Evolutionary conservation across 2,329 filamentous ascomycete species (phyloP).

Genomic region (Sphaerulina vaccinii): DNA sequence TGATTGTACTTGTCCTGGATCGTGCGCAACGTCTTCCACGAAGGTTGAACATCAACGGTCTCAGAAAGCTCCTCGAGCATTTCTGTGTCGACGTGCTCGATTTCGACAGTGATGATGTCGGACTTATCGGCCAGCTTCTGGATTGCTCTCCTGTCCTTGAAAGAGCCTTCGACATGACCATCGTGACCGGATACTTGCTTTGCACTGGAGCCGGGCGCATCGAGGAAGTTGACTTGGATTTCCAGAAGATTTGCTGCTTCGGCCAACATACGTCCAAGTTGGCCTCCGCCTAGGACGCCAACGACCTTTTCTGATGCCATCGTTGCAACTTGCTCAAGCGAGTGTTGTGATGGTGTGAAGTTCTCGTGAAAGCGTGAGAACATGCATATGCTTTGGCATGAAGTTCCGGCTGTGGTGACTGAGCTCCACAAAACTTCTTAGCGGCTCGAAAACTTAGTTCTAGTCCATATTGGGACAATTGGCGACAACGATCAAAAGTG

Average conservation of each 20-base stretch:
- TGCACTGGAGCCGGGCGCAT: constrained; percentile 72
- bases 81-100: constrained; percentile 90
- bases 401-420: background rate
- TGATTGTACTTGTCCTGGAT: constrained; percentile 95
- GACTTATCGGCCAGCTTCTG: constrained; percentile 71
- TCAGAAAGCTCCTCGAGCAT: constrained; percentile 79
- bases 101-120: constrained; percentile 87
- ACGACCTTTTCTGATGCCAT: constrained; percentile 33
- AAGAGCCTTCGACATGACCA: constrained; percentile 78
- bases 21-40: constrained; percentile 78
- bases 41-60: constrained; percentile 68
- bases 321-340: background rate
- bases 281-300: constrained; percentile 48
- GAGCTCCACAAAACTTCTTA: background rate
- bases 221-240: constrained; percentile 75
- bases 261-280: constrained; percentile 87
- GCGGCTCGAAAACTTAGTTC: background rate
- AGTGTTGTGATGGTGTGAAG: background rate
- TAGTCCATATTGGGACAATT: background rate
- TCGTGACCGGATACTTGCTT: constrained; percentile 79
- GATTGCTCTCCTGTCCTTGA: constrained; percentile 79
- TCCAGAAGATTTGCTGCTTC: constrained; percentile 81
- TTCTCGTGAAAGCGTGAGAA: background rate
- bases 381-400: background rate
- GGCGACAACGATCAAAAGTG: background rate